Base-by-base conservation (phyloP, 805 yeast genomes). In the Teunomyces panamensis region DNA sequence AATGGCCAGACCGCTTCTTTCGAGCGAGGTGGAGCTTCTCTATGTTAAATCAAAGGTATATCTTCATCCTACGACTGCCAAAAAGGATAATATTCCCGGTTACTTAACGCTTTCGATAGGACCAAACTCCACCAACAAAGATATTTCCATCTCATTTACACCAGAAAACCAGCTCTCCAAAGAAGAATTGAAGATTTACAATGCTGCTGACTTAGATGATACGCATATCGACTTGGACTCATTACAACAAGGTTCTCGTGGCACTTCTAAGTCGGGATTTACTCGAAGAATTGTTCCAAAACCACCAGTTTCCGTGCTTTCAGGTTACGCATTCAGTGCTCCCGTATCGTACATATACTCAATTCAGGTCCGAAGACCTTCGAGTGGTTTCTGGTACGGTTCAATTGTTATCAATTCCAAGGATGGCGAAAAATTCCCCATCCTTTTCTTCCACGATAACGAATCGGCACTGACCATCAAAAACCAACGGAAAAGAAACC, bases 381-480 rank as follows among this genome's bases (percentile, higher is more conserved):
- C 90, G 2, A 70, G 81, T 11, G 96, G 91, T 1, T 84, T 90
- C 82, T 92, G 97, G 97, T 81, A 79, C 67, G 99, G 99, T 0
- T 87, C 96, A 0, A 69, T 92, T 11, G 71, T 89, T 1, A 65
- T 94, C 27, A 85, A 89, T 64, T 80, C 92, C 1, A 79, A 79
- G 53, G 69, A 80, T 69, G 81, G 81, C 7, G 85, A 81, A 47
- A 80, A 83, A 39, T 67, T 89, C 13, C 98, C 98, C 0, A 85
- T 90, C 4, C 59, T 94, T 35, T 94, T 91, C 64, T 91, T 94
- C 71, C 99, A 94, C 65, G 99, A 94, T 60, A 86, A 87, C 47
- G 91, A 87, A 56, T 80, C 85, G 30, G 84, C 88, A 5, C 85
- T 92, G 35, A 89, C 96, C 0, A 69, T 77, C 43, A 67, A 77